Base-by-base conservation (phyloP, 306 rosid species). In the Cicer chorassanicum region DNA sequence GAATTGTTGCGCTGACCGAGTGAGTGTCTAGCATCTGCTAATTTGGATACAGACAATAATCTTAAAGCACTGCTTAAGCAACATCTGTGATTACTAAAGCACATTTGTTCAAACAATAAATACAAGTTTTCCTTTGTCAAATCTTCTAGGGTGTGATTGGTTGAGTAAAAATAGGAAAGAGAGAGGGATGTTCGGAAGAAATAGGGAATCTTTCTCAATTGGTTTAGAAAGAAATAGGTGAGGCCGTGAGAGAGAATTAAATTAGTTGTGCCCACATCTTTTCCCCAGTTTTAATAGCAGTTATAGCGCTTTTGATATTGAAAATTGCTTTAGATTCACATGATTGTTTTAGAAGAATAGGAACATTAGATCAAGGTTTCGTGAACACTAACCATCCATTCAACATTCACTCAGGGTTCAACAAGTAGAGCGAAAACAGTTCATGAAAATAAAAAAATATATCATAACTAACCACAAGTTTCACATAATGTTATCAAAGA, bases 1-100 rank as follows among this genome's bases (percentile, higher is more conserved):
- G 83, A 77, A 84, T 80, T 86, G 74, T 80, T 79, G 77, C 82
- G 70, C 79, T 80, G 87, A 82, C 70, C 51, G 85, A 82, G 78
- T 80, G 85, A 82, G 78, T 80, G 83, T 81, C 76, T 84, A 78
- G 77, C 68, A 86, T 80, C 97, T 88, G 89, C 74, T 63, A 72
- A 16, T 9, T 60, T 43, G 43, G 9, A 74, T 39, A 10, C 18
- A 73, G 70, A 62, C 44, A 39, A 55, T 24, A 38, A 60, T n/a
- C 50, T 45, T 40, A 40, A 41, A 63, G 38, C 70, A 60, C 44
- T 13, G 43, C 66, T 34, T 34, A 13, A 59, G 14, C 43, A 34
- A 13, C 19, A 13, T 13, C 5, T 60, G 21, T 60, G 18, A 36
- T 34, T 60, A 60, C 66, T 12, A 34, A 60, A 60, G 9, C 44